These are phyloP conservation scores for Parasitella parasitica DNA, from an alignment of 371 early-diverging fungal genomes.

Conservation along the genomic window DNA sequence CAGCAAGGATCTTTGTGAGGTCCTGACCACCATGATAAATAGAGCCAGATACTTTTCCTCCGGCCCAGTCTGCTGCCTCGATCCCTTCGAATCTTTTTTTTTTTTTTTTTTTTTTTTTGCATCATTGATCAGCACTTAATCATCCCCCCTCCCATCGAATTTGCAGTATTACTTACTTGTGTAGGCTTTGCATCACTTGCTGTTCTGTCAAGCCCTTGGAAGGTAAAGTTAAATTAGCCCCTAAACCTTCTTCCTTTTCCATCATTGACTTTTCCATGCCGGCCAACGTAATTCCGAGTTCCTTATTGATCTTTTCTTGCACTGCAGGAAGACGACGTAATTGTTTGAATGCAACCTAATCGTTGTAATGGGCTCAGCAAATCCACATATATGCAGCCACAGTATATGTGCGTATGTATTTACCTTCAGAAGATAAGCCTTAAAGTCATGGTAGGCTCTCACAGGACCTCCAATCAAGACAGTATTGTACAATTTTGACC, in stretches of 20 bases:
- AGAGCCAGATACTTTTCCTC: conserved; percentile 87
- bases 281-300: conserved; percentile 67
- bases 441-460: conserved; percentile 51
- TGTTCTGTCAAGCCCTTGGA: conserved; percentile 63
- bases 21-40: conserved; percentile 91
- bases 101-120: neutral
- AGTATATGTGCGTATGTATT: neutral
- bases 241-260: conserved; percentile 60
- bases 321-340: conserved; percentile 58
- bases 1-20: conserved; percentile 68
- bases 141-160: neutral
- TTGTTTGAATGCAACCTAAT: conserved; percentile 62
- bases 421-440: conserved; percentile 45
- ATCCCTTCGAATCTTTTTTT: conserved; percentile 47
- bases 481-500: conserved; percentile 52
- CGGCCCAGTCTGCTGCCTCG: conserved; percentile 75
- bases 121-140: conserved; percentile 14
- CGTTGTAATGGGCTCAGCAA: too few relatives aligned
- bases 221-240: conserved; percentile 67
- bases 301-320: conserved; percentile 55
- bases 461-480: conserved; percentile 58
- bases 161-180: conserved; percentile 38
- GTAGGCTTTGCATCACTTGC: conserved; percentile 56
- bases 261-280: conserved; percentile 77
- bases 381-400: neutral